Base-by-base conservation (phyloP, 345 rosid species). In the Triadica sebifera region DNA sequence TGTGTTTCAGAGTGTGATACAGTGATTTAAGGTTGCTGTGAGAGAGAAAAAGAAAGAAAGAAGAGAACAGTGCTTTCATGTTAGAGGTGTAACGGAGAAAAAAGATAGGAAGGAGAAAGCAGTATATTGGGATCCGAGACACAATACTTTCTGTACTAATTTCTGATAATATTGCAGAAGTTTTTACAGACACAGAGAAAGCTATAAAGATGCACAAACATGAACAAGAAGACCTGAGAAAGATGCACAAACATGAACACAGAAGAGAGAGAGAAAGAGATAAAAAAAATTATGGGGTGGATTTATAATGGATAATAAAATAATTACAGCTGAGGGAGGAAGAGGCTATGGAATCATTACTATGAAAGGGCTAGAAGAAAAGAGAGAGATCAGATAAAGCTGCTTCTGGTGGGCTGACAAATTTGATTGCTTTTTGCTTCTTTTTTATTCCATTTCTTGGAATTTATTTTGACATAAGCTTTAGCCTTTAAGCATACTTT, bases 81-180 rank as follows among this genome's bases (percentile, higher is more conserved):
- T 69, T 76, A 70, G 60, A 73, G 57, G 72, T 41, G 85, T 75
- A 19, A 63, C 66, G 65, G 16, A 51, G 71, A 64, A 43, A n/a
- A 57, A 38, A 46, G 65, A 60, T 34, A 58, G 57, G 50, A 47
- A 47, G 52, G 25, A 49, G 60, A 67, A 53, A 38, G 57, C 64
- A 47, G 59, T 39, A 62, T 78, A 66, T 87, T 80, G 90, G 90
- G 90, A 87, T 87, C 87, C 69, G 88, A 77, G 74, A 78, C 78
- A 69, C 80, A 65, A 73, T 65, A 77, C 85, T 83, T 81, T 80
- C 86, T 86, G 89, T 47, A 81, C 80, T 73, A 59, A 43, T 55
- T 29, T 63, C 86, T 80, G 84, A 46, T 29, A 29, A 69, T 75
- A 15, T 52, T 69, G 63, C 77, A 75, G 80, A 79, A 80, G 74